phyloP scores from a whole-genome alignment of 768 basidiomycete species.

The Psilocybe cyanescens region DNA sequence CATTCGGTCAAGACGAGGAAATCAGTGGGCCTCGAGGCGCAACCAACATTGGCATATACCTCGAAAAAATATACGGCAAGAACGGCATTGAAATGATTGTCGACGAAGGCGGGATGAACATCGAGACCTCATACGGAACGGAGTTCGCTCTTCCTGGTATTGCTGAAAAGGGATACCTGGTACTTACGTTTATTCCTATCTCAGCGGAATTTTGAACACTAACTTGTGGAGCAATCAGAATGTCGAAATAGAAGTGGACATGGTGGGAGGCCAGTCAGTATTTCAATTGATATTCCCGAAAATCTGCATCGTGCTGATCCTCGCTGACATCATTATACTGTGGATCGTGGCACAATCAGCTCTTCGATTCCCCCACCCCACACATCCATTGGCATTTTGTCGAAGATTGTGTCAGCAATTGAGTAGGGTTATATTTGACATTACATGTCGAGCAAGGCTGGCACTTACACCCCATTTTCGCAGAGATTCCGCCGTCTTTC shows the following conservation, averaged over 20 bases:
- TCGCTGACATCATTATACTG: neutral
- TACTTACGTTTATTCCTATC: slow-evolving; percentile 3
- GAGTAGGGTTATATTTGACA: slow-evolving; percentile 21
- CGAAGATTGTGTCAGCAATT: slow-evolving; percentile 32
- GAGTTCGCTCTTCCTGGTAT: slow-evolving; percentile 34
- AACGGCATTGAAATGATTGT: slow-evolving; percentile 35
- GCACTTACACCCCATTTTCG: neutral
- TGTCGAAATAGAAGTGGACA: slow-evolving; percentile 30
- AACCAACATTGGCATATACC: slow-evolving; percentile 25
- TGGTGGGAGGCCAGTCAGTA: slow-evolving; percentile 35
- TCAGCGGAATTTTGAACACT: neutral
- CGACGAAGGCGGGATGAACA: slow-evolving; percentile 35
- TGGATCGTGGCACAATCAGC: slow-evolving; percentile 11
- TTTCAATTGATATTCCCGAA: too few relatives aligned
- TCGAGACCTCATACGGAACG: slow-evolving; percentile 25
- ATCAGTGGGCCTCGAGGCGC: slow-evolving; percentile 34
- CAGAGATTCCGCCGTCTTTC: slow-evolving; percentile 30
- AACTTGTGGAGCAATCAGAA: slow-evolving; percentile 18
- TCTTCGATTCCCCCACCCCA: slow-evolving; percentile 30
- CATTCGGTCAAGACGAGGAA: slow-evolving; percentile 38
- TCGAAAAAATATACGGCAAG: slow-evolving; percentile 27
- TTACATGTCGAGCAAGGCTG: neutral
- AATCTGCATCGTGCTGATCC: neutral
- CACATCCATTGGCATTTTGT: slow-evolving; percentile 34
- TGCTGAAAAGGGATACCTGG: slow-evolving; percentile 35